Base-by-base conservation (phyloP, 2,329 filamentous ascomycete genomes). In the Graphilbum ipis-grandicollis region DNA sequence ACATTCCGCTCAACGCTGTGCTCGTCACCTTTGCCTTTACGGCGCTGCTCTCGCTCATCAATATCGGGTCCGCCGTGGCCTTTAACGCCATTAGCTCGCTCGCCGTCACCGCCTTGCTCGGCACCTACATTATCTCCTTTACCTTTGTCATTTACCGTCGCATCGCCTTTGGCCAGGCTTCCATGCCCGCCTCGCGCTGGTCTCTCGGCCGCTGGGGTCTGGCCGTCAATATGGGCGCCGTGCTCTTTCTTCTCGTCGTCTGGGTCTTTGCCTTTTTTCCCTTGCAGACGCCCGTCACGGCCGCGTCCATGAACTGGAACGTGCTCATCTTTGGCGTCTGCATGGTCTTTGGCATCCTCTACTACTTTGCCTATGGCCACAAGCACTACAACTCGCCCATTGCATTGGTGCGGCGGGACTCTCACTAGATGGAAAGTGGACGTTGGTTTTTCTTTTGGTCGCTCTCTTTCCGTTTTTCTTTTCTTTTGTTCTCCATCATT, bases 61-160 rank as follows among this genome's bases (percentile, higher is more conserved):
- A 64, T 49, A 59, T 68, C 38, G 65, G 60, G 29, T 66, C 59
- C n/a, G 51, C 56, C 2, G 56, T 58, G 7, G 66, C 65, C 5
- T 66, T 70, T 49, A 64, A 68, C 45, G 64, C 61, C 39, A 60
- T 70, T 42, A 57, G 64, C n/a, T 68, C 63, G 2, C 54, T 71
- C 12, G 60, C 60, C 19, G 56, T 66, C 35, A 60, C 57, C 25
- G 60, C 62, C 2, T 56, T 70, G 14, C 60, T 69, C 34, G 58
- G 58, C 17, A 65, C 63, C 15, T 71, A 71, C 45, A 57, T 69
- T 37, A 54, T 68, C 31, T 61, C 61, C 23, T 56, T 63, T 33
- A 42, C 51, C n/a, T 57, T 61, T 38, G 49, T 67, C 6, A 51
- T 65, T 35, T 56, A 54, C 40, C 54, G 58, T 19, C 57, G 60